These are phyloP conservation scores for Coemansia sp. DNA, from an alignment of 371 early-diverging fungal species.

Conservation along the genomic window DNA sequence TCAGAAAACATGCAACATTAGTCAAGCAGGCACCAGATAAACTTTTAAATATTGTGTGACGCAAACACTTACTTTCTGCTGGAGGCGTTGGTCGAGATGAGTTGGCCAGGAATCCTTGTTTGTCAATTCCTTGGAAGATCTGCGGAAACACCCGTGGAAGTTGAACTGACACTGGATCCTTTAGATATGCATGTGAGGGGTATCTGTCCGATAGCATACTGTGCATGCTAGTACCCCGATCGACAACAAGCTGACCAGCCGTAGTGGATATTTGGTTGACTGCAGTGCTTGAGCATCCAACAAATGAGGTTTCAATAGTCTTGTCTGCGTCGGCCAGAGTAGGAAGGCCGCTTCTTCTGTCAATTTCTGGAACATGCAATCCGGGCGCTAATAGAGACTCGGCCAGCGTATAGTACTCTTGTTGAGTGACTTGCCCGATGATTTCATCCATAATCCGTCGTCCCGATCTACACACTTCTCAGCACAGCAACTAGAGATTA, in stretches of 20 bases:
- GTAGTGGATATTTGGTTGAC: constrained; percentile 4
- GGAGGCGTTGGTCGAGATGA: not conserved
- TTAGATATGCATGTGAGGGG: constrained; percentile 4
- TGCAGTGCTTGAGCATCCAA: constrained; percentile 18
- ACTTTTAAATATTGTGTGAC: too few species aligned
- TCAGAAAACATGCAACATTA: not conserved
- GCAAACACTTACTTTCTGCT: not conserved
- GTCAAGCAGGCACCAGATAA: not conserved
- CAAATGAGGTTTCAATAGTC: constrained; percentile 6
- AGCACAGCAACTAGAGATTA: not conserved
- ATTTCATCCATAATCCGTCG: constrained; percentile 23
- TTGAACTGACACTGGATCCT: not conserved
- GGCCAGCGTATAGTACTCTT: constrained; percentile 21
- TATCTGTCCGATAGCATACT: constrained; percentile 8
- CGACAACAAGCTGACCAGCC: constrained; percentile 29
- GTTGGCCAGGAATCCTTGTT: not conserved
- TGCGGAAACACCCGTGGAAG: constrained; percentile 32
- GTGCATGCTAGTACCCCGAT: constrained; percentile 30
- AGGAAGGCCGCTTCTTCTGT: not conserved
- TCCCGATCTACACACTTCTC: constrained; percentile 6
- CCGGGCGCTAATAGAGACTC: constrained; percentile 39
- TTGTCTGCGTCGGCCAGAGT: not conserved
- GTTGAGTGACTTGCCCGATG: constrained; percentile 35
- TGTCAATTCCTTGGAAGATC: constrained; percentile 12
- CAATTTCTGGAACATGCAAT: constrained; percentile 1